Conservation (phyloP, 2,329 filamentous ascomycete species). For the Zymoseptoria brevis region DNA sequence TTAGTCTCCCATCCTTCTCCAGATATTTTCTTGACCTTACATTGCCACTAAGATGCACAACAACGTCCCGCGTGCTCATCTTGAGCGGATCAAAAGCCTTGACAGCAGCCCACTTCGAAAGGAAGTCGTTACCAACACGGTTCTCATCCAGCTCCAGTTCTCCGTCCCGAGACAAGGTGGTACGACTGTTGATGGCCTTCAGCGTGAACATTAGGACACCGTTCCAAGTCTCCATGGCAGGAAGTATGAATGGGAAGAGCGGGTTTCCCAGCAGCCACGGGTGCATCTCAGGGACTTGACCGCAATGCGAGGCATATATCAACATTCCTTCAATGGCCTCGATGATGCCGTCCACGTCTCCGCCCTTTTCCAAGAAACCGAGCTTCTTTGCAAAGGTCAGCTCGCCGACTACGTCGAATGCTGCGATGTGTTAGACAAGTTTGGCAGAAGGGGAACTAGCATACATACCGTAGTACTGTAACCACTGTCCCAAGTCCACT, state of each 20-base stretch:
- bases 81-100: slow-evolving; percentile 24
- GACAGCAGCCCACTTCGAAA: slow-evolving; percentile 26
- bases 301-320: slow-evolving; percentile 6
- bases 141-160: slow-evolving; percentile 3
- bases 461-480: slow-evolving; percentile 3
- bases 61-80: slow-evolving; percentile 22
- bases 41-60: slow-evolving; percentile 5
- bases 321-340: slow-evolving; percentile 5
- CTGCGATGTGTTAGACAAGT: background rate
- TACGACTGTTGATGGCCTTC: slow-evolving; percentile 26
- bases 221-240: slow-evolving; percentile 32
- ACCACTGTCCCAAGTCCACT: slow-evolving; percentile 2
- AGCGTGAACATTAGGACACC: slow-evolving; percentile 28
- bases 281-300: slow-evolving; percentile 12
- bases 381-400: slow-evolving; percentile 8
- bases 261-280: slow-evolving; percentile 11
- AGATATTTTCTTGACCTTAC: background rate
- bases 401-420: slow-evolving; percentile 14
- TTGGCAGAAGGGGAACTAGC: background rate
- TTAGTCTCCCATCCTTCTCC: background rate
- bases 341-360: slow-evolving; percentile 9
- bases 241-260: slow-evolving; percentile 24
- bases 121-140: slow-evolving; percentile 20
- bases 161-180: slow-evolving; percentile 10
- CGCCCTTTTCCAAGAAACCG: slow-evolving; percentile 7